Evolutionary conservation across 139 green algal species (phyloP), one percentile per base, ranked within the genome.

Genomic region (Micractinium sp.): DNA sequence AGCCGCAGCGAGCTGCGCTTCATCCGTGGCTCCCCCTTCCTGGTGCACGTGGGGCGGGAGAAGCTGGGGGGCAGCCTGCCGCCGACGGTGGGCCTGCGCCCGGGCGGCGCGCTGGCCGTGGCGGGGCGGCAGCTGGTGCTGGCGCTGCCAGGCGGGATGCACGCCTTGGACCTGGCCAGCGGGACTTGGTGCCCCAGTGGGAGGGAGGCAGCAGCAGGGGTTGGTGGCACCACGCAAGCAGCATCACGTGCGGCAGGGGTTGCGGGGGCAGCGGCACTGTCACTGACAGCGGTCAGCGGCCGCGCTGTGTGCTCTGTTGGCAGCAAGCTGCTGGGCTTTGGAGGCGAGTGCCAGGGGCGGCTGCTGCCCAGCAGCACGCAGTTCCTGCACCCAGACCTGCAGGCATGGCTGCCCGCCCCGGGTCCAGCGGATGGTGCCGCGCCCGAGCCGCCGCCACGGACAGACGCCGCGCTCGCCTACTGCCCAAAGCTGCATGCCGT

Each of bases 1-100:
- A 41, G 56, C 35, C 82, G 82, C 82, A 87, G 82, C 63, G 56
- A 89, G 76, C 86, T 89, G 61, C 86, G 76, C 60, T 89, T 85
- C 47, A 36, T 85, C 36, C 22, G 31, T 0, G 38, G 19, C 29
- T 27, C 38, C 29, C 84, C 84, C 35, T 88, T 75, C 66, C 39
- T 88, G 69, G 39, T 81, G 29, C 67, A 66, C n/a, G 41, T 88
- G 18, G 19, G 25, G 39, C 71, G 39, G 4, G 61, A 88, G 84
- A 69, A 69, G 1, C 69, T 88, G 84, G 31, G 27, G 20, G 84
- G 84, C 0, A 18, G 35, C 35, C 39, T 69, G 84, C 84, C 69
- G 4, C 19, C 27, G 4, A 13, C 18, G 56, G 61, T 39, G 38
- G 25, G 71, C 71, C 41, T 88, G 67, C 69, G 4, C 31, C 39